A percentile compares a stretch with the other conserved stretches of the same genome.
These are phyloP conservation scores for Nicotiana tomentosiformis DNA, from an alignment of 257 asterid genomes.

Conservation along the genomic window DNA sequence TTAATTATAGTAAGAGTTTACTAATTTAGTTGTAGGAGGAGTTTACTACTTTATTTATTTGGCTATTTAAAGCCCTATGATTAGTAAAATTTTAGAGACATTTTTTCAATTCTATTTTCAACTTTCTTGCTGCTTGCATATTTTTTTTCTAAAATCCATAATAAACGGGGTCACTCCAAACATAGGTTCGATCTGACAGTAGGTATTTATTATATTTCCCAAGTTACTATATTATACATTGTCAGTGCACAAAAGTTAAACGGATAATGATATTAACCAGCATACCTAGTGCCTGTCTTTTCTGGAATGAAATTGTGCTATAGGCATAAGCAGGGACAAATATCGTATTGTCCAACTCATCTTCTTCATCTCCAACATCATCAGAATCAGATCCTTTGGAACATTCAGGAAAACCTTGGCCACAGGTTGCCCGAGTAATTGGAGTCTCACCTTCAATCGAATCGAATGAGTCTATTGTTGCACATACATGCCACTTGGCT, in stretches of 20 bases:
- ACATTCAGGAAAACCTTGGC: background rate
- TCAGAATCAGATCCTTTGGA: conserved; percentile 6
- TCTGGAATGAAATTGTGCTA: conserved; percentile 25
- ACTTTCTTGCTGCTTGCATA: too few species aligned
- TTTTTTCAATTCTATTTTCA: too few species aligned
- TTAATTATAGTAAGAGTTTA: too few species aligned
- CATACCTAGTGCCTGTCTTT: conserved; percentile 24
- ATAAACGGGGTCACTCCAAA: too few species aligned
- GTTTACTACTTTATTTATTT: too few species aligned
- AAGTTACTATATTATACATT: background rate
- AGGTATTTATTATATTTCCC: too few species aligned
- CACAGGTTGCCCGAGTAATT: too few species aligned
- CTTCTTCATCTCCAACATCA: conserved; percentile 28
- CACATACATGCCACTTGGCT: conserved; percentile 26
- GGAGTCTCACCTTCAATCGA: conserved; percentile 14
- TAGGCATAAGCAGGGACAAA: conserved; percentile 12
- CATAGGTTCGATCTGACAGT: too few species aligned
- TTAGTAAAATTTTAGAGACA: too few species aligned
- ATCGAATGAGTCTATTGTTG: conserved; percentile 18
- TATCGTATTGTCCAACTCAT: conserved; percentile 19
- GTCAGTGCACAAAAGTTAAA: background rate
- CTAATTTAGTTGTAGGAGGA: too few species aligned
- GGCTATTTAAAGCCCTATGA: too few species aligned
- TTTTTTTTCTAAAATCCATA: too few species aligned
- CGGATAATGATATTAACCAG: background rate